Percentiles rank a stretch among this genome's conserved stretches.
Conservation (phyloP, 2,329 filamentous ascomycete genomes). For the Exophiala mesophila region DNA sequence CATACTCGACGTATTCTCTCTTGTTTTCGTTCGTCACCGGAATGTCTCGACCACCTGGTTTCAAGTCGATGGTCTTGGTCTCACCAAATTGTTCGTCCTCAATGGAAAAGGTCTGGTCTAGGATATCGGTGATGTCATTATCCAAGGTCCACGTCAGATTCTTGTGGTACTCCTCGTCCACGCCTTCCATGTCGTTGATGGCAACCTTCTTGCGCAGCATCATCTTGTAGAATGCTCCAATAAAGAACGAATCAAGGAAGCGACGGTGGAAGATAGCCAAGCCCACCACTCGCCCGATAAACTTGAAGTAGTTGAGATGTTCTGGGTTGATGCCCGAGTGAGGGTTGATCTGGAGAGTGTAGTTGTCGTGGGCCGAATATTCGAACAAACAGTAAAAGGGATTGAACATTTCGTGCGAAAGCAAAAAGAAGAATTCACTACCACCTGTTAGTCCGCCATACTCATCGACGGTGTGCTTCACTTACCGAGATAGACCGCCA, state of each 20-base stretch:
- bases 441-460: background rate
- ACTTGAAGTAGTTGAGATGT: constrained; percentile 99
- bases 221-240: constrained; percentile 99
- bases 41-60: constrained; percentile 82
- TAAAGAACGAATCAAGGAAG: constrained; percentile 98
- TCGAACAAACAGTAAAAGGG: constrained; percentile 99
- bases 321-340: constrained; percentile 99
- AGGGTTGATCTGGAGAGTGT: constrained; percentile 98
- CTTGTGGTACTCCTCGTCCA: constrained; percentile 95
- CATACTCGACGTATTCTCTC: constrained; percentile 92
- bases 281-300: constrained; percentile 95
- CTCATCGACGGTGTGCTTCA: constrained; percentile 2
- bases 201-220: constrained; percentile 88
- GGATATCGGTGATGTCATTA: constrained; percentile 90
- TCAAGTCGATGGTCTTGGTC: constrained; percentile 87
- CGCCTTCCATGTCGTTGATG: constrained; percentile 95
- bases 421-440: constrained; percentile 97
- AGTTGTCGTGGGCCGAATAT: constrained; percentile 99
- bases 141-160: constrained; percentile 97
- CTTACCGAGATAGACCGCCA: constrained; percentile 79
- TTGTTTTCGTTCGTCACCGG: constrained; percentile 99
- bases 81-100: constrained; percentile 97
- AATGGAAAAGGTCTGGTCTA: constrained; percentile 94
- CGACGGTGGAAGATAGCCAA: constrained; percentile 96
- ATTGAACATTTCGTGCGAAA: constrained; percentile 99